Evolutionary conservation across 75 land plant species (phyloP).

Genomic region (Cupressus sempervirens): DNA sequence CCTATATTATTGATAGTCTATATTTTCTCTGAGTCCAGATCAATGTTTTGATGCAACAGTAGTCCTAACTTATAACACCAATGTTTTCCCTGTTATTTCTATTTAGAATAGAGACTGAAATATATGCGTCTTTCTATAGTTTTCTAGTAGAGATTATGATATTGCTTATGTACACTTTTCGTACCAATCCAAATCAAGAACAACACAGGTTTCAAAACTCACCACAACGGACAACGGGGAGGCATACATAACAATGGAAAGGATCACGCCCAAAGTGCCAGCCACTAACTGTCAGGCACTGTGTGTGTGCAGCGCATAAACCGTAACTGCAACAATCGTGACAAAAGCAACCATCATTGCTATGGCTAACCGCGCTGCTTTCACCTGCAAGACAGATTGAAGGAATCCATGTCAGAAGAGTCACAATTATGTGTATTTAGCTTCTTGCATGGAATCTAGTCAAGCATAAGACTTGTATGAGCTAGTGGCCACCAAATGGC

Average conservation of each 20-base stretch:
- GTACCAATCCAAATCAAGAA: neutral
- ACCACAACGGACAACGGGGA: neutral
- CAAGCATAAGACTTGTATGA: neutral
- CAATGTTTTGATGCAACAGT: too few relatives aligned
- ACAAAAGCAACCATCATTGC: neutral
- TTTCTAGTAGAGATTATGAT: too few relatives aligned
- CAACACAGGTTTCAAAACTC: neutral
- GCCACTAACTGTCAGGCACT: neutral
- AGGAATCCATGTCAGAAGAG: neutral
- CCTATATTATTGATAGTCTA: too few relatives aligned
- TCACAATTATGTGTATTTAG: neutral
- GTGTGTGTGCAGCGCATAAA: neutral
- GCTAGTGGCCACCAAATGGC: too few relatives aligned
- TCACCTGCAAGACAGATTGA: slow-evolving; percentile 13
- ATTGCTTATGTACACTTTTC: neutral
- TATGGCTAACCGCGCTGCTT: neutral
- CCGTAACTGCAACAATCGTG: neutral
- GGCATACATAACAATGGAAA: slow-evolving; percentile 3
- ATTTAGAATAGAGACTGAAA: too few relatives aligned
- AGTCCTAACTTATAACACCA: too few relatives aligned
- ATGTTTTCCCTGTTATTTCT: too few relatives aligned
- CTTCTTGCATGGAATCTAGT: neutral
- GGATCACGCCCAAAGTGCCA: neutral
- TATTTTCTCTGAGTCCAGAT: too few relatives aligned
- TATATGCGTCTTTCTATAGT: too few relatives aligned